Percentiles rank a stretch among this genome's conserved stretches.
phyloP scores from a whole-genome alignment of 805 yeast genomes.

The Candida methanosorbosa region DNA sequence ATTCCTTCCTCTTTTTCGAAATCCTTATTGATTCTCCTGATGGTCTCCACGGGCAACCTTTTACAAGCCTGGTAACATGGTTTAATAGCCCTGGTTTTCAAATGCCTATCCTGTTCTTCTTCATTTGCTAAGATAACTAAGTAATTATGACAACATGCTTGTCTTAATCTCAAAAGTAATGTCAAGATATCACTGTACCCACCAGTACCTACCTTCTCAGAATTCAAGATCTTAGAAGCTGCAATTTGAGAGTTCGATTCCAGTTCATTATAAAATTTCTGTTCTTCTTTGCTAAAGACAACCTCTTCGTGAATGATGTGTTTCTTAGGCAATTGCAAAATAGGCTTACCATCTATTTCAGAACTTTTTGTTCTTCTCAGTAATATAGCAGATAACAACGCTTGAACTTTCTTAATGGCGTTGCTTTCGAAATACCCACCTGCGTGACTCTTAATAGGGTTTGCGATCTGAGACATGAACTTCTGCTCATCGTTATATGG shows the following conservation, averaged over 20 bases:
- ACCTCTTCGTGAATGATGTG: constrained; percentile 38
- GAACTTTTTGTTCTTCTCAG: constrained; percentile 69
- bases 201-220: constrained; percentile 14
- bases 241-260: constrained; percentile 44
- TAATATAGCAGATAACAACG: constrained; percentile 63
- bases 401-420: constrained; percentile 55
- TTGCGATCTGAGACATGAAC: constrained; percentile 48
- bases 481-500: constrained; percentile 59
- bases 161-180: constrained; percentile 69
- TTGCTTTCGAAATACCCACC: constrained; percentile 2
- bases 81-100: constrained; percentile 12
- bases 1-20: constrained; percentile 29
- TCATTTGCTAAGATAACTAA: constrained; percentile 58
- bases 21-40: constrained; percentile 26
- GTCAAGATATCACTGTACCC: constrained; percentile 57
- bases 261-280: constrained; percentile 45
- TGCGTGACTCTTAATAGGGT: constrained; percentile 39
- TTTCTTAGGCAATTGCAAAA: constrained; percentile 61
- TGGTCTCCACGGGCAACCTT: constrained; percentile 10
- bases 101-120: not conserved
- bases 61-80: constrained; percentile 16
- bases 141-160: constrained; percentile 77
- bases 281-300: constrained; percentile 45
- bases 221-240: constrained; percentile 37
- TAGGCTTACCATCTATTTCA: constrained; percentile 69